Percentiles rank a stretch among this genome's conserved stretches.
Conservation (phyloP, 1,284 basidiomycete genomes). For the Schizophyllum amplum region DNA sequence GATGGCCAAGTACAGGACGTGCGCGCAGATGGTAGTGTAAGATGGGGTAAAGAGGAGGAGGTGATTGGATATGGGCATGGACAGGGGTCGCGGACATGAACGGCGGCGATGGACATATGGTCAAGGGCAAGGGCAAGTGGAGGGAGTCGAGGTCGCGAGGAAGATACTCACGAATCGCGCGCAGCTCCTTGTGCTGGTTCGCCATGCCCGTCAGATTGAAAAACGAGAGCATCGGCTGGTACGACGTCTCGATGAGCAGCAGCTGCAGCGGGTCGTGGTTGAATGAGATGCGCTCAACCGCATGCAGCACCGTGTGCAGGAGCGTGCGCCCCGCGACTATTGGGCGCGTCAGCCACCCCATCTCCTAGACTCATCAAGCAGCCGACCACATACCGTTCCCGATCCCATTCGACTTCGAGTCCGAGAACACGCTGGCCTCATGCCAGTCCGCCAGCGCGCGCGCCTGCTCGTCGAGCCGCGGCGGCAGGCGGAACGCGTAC, state of each 20-base stretch:
- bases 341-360: no score
- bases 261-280: constrained; percentile 72
- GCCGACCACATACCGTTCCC: constrained; percentile 51
- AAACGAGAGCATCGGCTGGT: constrained; percentile 85
- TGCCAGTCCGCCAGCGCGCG: constrained; percentile 70
- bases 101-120: no score
- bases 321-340: constrained; percentile 78
- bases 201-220: constrained; percentile 68
- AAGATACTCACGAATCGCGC: constrained; percentile 48
- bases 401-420: constrained; percentile 50
- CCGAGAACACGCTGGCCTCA: constrained; percentile 71
- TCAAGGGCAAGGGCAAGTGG: no score
- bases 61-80: neutral
- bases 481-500: constrained; percentile 64
- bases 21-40: no score
- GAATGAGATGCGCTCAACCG: constrained; percentile 71
- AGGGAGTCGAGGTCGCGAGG: neutral
- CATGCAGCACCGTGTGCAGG: constrained; percentile 59
- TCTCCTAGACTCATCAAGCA: neutral
- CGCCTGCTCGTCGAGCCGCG: constrained; percentile 61
- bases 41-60: no score
- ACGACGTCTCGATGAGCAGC: constrained; percentile 69
- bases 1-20: no score
- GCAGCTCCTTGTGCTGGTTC: constrained; percentile 48
- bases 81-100: no score